Percentiles rank a stretch among this genome's conserved stretches.
Evolutionary conservation across 164 flowering plant species (phyloP).

Genomic region (Berberis thunbergii): DNA sequence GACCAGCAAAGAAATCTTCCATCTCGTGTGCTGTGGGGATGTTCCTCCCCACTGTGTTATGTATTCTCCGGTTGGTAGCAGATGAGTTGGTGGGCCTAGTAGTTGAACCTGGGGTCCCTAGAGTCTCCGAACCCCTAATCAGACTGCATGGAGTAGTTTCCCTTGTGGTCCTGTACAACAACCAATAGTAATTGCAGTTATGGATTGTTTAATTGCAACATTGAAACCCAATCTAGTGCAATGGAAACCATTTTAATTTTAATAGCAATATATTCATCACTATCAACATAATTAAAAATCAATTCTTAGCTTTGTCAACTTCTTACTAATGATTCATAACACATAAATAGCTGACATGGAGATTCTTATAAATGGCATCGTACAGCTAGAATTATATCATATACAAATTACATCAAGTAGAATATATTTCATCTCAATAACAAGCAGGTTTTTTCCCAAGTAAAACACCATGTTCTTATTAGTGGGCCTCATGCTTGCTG

Average conservation of each 20-base stretch:
- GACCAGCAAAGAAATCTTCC: conserved; percentile 77
- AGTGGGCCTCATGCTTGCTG: no score
- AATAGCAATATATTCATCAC: neutral
- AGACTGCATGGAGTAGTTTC: conserved; percentile 83
- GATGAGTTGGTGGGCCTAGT: conserved; percentile 31
- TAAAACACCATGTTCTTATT: no score
- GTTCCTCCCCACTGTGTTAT: conserved; percentile 21
- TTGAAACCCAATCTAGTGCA: neutral
- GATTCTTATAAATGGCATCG: no score
- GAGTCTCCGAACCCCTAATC: conserved; percentile 34
- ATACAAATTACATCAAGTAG: no score
- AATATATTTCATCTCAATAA: no score
- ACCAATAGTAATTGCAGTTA: neutral
- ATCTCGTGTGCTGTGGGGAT: conserved; percentile 59
- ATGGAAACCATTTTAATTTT: neutral
- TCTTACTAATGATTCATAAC: no score
- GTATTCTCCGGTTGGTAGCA: conserved; percentile 22
- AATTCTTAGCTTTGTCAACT: no score
- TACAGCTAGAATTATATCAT: no score
- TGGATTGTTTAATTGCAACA: neutral
- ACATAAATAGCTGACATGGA: no score
- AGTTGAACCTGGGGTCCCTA: conserved; percentile 63
- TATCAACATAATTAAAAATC: no score
- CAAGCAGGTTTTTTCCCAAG: no score
- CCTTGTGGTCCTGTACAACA: conserved; percentile 47